These are phyloP conservation scores for Pseudogymnoascus sp. DNA, from an alignment of 2,329 filamentous ascomycete species.

Conservation along the genomic window DNA sequence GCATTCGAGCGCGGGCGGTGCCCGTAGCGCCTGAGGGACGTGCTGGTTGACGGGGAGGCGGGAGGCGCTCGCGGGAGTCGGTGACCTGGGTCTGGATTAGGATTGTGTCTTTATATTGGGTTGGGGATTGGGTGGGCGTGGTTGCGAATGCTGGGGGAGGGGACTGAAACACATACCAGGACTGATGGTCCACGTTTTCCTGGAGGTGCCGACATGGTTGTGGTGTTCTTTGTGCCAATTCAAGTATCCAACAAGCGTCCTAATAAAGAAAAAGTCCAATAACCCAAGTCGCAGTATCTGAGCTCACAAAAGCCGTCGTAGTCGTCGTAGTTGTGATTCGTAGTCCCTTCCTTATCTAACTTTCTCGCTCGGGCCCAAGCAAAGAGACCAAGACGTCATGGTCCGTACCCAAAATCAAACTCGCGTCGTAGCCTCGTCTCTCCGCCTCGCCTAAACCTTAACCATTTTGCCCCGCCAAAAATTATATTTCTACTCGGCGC, in stretches of 20 bases:
- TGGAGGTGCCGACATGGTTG: conserved; percentile 12
- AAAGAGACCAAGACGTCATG: conserved; percentile 2
- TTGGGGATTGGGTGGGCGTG: conserved; percentile 24
- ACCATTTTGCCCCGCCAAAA: neutral
- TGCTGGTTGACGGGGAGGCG: conserved; percentile 30
- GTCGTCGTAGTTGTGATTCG: neutral
- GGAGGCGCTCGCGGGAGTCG: conserved; percentile 44
- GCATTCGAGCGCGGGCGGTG: conserved; percentile 30
- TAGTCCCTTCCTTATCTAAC: neutral
- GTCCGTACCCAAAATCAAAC: neutral
- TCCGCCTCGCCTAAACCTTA: conserved; percentile 31
- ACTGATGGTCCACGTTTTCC: conserved; percentile 52
- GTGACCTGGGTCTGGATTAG: conserved; percentile 40
- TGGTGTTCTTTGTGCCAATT: neutral
- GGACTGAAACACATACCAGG: conserved; percentile 37
- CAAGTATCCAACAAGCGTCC: neutral
- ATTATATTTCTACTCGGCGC: conserved; percentile 9
- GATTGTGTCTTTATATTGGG: conserved; percentile 17
- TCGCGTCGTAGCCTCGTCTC: conserved; percentile 24
- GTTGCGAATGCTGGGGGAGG: conserved; percentile 4
- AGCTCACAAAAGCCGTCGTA: neutral
- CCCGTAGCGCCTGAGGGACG: conserved; percentile 19
- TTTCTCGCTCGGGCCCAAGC: neutral
- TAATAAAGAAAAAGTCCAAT: neutral
- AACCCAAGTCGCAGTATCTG: neutral